These are phyloP conservation scores for Chalciporus sphaerocephalus DNA, from an alignment of 768 basidiomycete species.

Conservation along the genomic window DNA sequence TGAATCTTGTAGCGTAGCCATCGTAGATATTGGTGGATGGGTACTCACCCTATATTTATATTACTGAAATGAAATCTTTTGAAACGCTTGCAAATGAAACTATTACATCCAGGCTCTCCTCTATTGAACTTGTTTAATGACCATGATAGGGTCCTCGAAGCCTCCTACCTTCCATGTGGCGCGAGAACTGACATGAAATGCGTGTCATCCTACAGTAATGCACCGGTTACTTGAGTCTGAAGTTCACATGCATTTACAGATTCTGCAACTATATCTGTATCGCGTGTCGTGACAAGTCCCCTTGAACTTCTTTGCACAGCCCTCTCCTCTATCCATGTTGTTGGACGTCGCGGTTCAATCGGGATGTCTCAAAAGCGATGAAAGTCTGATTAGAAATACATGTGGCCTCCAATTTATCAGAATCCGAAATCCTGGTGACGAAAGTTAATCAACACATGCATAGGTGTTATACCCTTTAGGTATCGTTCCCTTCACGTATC, in stretches of 20 bases:
- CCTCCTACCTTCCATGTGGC: too few relatives aligned
- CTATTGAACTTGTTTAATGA: too few relatives aligned
- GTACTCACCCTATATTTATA: conserved; percentile 27
- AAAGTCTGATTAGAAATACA: background rate
- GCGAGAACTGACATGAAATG: background rate
- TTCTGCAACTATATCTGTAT: too few relatives aligned
- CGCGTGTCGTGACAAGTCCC: too few relatives aligned
- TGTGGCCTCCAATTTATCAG: too few relatives aligned
- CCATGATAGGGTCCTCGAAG: too few relatives aligned
- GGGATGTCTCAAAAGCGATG: background rate
- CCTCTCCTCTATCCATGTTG: background rate
- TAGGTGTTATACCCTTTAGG: too few relatives aligned
- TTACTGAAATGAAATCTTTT: conserved; percentile 18
- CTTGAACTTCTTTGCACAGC: background rate
- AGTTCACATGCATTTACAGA: background rate
- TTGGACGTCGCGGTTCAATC: background rate
- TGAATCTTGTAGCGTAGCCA: conserved; percentile 30
- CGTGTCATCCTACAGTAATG: too few relatives aligned
- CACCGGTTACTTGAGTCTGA: background rate
- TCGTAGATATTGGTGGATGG: conserved; percentile 28
- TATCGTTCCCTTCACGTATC: too few relatives aligned
- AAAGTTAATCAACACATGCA: too few relatives aligned
- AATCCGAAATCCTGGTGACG: too few relatives aligned
- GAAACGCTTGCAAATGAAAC: background rate
- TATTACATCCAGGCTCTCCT: background rate